Evolutionary conservation across 2,329 filamentous ascomycete species (phyloP), one percentile per base, ranked within the genome.

Genomic region (Xylariaceae sp.): DNA sequence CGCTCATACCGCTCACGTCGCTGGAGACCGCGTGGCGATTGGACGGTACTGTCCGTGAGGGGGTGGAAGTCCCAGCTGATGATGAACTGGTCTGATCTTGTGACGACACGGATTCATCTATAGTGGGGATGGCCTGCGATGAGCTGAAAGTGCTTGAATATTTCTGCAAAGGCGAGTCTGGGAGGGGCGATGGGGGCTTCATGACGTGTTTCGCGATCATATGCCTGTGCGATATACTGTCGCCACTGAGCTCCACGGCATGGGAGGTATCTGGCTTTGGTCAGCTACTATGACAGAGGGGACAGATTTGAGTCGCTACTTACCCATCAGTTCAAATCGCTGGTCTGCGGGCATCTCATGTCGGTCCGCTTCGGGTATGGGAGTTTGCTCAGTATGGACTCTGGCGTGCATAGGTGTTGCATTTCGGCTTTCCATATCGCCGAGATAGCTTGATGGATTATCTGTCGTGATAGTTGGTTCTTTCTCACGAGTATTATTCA

Each of bases 401-500:
- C 40, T 50, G 9, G 51, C 26, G 5, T 57, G 60, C 6, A 64
- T 61, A 18, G 62, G 63, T 15, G 61, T 62, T 8, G 54, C 41
- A 29, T 57, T 57, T n/a, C 61, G 54, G 51, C 63, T 72, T 19
- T 72, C 71, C 60, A 72, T 69, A 5, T 75, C 75, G 6, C 72
- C 71, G 26, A 65, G 71, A 12, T 59, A 57, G 5, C 65, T 64
- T 0, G 68, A 67, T 0, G 69, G 65, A n/a, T 76, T 74, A 2
- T 76, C 75, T 4, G 72, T 76, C 2, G 74, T 75, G 48, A 75
- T 64, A 0, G 77, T 79, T 1, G 70, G 65, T 0, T 73, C 70
- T 61, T 81, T 81, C 43, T 71, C 68, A 44, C 55, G 26, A 3
- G 39, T 51, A 8, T 73, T 74, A 49, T 71, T 72, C 49, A 83